Conservation (phyloP, 2,329 filamentous ascomycete species). For the Chalaropsis ovoidea region DNA sequence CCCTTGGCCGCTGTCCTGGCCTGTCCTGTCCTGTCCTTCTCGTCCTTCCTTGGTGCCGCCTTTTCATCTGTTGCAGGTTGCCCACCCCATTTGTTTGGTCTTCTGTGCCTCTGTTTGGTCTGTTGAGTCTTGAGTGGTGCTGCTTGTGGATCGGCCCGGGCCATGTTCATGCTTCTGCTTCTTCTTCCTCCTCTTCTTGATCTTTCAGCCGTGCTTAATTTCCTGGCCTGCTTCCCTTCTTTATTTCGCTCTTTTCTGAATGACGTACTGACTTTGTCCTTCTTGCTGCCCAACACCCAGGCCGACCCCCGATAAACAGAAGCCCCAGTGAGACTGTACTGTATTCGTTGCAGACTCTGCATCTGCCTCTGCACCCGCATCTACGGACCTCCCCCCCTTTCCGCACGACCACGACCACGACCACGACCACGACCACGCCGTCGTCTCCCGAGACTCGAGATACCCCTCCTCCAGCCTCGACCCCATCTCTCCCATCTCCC, state of each 20-base stretch:
- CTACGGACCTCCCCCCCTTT: background rate
- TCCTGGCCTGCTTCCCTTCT: background rate
- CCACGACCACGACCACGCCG: background rate
- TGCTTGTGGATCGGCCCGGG: background rate
- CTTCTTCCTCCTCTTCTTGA: too few relatives aligned
- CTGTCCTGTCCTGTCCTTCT: background rate
- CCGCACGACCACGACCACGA: background rate
- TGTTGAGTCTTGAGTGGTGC: background rate
- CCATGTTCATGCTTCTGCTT: too few relatives aligned
- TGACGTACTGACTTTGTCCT: background rate
- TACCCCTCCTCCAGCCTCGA: background rate
- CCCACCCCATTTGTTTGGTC: background rate
- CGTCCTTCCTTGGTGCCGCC: background rate
- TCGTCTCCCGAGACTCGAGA: slow-evolving; percentile 6
- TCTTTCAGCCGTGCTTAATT: background rate
- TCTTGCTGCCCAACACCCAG: too few relatives aligned
- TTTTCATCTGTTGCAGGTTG: slow-evolving; percentile 1
- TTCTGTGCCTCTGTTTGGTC: background rate
- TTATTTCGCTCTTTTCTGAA: background rate
- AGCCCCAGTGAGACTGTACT: too few relatives aligned
- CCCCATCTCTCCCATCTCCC: background rate
- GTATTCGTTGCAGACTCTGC: too few relatives aligned
- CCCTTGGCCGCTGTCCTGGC: background rate
- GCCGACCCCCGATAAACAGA: too few relatives aligned
- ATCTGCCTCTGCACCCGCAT: background rate